Percentiles rank a stretch among this genome's conserved stretches.
These are phyloP conservation scores for Boletus pseudo-olivaceus DNA, from an alignment of 768 basidiomycete genomes.

Conservation along the genomic window DNA sequence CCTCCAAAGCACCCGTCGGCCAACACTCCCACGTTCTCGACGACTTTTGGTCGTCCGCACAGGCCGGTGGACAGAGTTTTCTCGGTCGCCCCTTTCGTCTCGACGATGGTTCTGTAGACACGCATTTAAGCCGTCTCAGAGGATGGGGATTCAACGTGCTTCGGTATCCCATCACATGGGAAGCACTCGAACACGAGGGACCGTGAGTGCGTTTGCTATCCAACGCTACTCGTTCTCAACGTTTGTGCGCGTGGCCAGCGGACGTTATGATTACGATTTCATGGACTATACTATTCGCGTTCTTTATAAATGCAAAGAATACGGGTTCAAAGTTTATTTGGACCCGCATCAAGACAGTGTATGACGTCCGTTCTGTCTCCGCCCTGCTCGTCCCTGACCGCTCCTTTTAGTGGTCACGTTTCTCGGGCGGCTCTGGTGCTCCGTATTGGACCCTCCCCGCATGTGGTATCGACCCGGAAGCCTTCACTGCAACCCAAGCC, in stretches of 20 bases:
- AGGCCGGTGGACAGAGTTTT: conserved; percentile 67
- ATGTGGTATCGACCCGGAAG: conserved; percentile 84
- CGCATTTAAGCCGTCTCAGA: conserved; percentile 78
- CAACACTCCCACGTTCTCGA: conserved; percentile 66
- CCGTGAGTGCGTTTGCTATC: conserved; percentile 74
- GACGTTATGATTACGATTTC: conserved; percentile 85
- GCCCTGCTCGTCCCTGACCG: not conserved
- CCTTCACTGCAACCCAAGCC: conserved; percentile 81
- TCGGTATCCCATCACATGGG: conserved; percentile 87
- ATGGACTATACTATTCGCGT: conserved; percentile 90
- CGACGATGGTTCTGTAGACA: conserved; percentile 81
- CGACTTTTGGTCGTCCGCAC: conserved; percentile 80
- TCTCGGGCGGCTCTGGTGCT: conserved; percentile 91
- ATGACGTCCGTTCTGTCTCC: conserved; percentile 32
- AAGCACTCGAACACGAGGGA: conserved; percentile 87
- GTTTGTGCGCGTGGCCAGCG: conserved; percentile 43
- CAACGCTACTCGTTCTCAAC: not conserved
- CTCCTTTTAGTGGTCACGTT: conserved; percentile 79
- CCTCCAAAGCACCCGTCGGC: conserved; percentile 77
- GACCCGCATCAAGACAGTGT: conserved; percentile 97
- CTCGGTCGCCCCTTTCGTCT: conserved; percentile 75
- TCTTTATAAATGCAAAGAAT: conserved; percentile 86
- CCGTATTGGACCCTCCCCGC: conserved; percentile 92
- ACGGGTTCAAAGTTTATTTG: conserved; percentile 89
- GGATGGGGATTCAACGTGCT: conserved; percentile 95